Evolutionary conservation across 495 filamentous ascomycete genomes (phyloP), one percentile per base, ranked within the genome.

Genomic region (Neohortaea acidophila): DNA sequence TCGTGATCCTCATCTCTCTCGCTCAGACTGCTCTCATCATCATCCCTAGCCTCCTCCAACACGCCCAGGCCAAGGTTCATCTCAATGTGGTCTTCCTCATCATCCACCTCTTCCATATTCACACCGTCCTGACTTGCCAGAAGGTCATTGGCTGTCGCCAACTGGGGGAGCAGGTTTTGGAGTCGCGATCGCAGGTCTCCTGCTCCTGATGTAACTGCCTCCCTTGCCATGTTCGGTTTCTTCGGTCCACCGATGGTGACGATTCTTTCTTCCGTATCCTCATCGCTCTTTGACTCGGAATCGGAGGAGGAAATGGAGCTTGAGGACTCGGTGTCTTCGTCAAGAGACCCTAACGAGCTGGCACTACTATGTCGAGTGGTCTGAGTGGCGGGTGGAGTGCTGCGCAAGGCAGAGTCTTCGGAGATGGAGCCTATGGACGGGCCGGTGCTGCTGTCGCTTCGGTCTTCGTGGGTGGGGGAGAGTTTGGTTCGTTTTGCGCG

Each of bases 21-120:
- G 38, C 20, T 32, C 9, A 33, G 25, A 12, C 20, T 20, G 4
- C 14, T 28, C 6, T 33, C 22, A 18, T 38, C 43, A 8, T 22
- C 31, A 9, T 20, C 41, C 10, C 23, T 18, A 30, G 40, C 19
- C 34, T 50, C 42, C 34, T 50, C 47, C 9, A 50, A 21, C 22
- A 50, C 47, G 2, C 47, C 47, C 19, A 50, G 23, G n/a, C 47
- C 42, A 14, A 50, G 34, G 21, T 41, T 21, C 47, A 50, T 50
- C 47, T 50, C 47, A 21, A 50, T 50, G 29, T 42, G 27, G 28
- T 36, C 31, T 33, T 45, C 42, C 1, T 21, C 42, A 11, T 50
- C 47, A 8, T 23, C 42, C 13, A 45, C 47, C 3, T 38, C 47
- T 33, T 50, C 47, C 31, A 50, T 31, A 29, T 23, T 39, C 5